Evolutionary conservation across 2,329 filamentous ascomycete genomes (phyloP), one percentile per base, ranked within the genome.

Genomic region (Gaeumannomyces tritici): DNA sequence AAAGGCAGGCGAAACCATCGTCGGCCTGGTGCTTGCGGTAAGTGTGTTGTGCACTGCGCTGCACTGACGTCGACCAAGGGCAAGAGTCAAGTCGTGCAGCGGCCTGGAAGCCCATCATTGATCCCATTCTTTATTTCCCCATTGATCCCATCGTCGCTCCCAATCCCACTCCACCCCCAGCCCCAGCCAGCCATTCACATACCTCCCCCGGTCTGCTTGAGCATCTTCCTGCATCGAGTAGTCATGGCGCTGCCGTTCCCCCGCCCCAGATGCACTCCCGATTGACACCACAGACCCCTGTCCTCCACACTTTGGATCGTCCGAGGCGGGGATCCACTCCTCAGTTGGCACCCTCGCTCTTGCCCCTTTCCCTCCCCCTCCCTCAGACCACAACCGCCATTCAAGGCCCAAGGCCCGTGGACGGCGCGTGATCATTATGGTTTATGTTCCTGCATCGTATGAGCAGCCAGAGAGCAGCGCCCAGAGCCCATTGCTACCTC

Each of bases 401-500:
- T 12, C 18, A 8, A 11, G 55, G 26, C 18, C 24, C 24, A 27
- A 27, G 55, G 42, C 24, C 58, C 47, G 27, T 35, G 58, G 12
- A 47, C 35, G 42, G 31, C 61, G 61, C 61, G 61, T 62, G 61
- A 62, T 59, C 61, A 59, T 33, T 59, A 55, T 51, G 57, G 28
- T n/a, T 61, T 58, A 59, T 24, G 61, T 62, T 62, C 61, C 61
- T 62, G 61, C 56, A 62, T 62, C 61, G 57, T 59, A 62, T 55
- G 61, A 62, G 56, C 27, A 35, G 29, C 18, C 31, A 15, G 27
- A 13, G 8, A 11, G 27, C 27, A 27, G 33, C 35, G 29, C 56
- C 33, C 18, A 58, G 51, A 61, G 24, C 54, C 33, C 42, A n/a
- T 55, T 54, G 26, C 35, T 47, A 47, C 47, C 59, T 26, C 28